Conservation (phyloP, 2,329 filamentous ascomycete genomes). For the Cercospora janseana region DNA sequence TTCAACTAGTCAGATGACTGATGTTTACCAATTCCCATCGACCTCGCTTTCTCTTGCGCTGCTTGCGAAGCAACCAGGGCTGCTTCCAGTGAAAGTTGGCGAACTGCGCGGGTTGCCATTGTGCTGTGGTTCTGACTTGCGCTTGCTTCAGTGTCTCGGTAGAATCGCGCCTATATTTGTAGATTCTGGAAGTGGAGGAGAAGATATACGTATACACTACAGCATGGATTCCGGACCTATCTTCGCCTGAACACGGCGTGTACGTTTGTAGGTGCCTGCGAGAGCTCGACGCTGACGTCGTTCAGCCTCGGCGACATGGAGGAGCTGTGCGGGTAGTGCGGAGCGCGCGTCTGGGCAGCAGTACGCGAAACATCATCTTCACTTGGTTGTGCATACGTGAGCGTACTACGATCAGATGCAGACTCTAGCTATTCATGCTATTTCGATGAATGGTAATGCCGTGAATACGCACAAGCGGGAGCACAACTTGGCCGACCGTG, state of each 20-base stretch:
- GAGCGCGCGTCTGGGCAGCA: too few relatives aligned
- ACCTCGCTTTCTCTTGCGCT: constrained; percentile 38
- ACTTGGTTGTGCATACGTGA: too few relatives aligned
- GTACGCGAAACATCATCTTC: too few relatives aligned
- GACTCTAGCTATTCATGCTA: too few relatives aligned
- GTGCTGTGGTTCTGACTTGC: constrained; percentile 7
- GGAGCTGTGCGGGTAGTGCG: constrained; percentile 2
- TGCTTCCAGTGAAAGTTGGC: constrained; percentile 38
- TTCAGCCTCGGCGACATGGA: constrained; percentile 1
- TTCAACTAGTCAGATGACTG: not conserved
- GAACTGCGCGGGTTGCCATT: constrained; percentile 37
- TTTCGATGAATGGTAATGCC: too few relatives aligned
- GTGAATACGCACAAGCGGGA: too few relatives aligned
- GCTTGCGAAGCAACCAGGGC: constrained; percentile 37
- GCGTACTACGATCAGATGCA: too few relatives aligned
- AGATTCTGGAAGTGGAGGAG: not conserved
- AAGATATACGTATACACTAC: too few relatives aligned
- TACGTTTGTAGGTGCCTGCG: not conserved
- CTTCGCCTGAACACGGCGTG: constrained; percentile 11
- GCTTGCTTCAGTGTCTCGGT: not conserved
- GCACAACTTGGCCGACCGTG: too few relatives aligned
- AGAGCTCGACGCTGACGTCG: constrained; percentile 7
- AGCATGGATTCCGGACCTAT: not conserved
- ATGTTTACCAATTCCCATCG: constrained; percentile 39
- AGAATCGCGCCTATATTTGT: too few relatives aligned